A percentile compares a stretch with the other conserved stretches of the same genome.
Conservation (phyloP, 495 filamentous ascomycete species). For the Sporormia fimetaria region DNA sequence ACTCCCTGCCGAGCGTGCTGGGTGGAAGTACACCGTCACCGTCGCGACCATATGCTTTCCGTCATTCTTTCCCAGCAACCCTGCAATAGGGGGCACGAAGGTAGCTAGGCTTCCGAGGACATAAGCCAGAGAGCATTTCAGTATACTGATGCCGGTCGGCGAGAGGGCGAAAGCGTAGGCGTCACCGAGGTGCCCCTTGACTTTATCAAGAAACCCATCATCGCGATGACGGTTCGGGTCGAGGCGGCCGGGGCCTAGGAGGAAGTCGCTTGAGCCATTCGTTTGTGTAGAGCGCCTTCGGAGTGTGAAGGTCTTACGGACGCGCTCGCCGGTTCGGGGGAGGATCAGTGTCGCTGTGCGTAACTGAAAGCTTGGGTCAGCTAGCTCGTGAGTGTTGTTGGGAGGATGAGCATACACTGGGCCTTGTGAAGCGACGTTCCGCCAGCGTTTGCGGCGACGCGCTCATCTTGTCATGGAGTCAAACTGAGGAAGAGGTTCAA, state of each 20-base stretch:
- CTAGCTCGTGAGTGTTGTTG: not conserved
- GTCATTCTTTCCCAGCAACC: constrained; percentile 71
- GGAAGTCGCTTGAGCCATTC: constrained; percentile 17
- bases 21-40: constrained; percentile 91
- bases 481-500: not conserved
- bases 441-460: constrained; percentile 15
- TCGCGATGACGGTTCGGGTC: constrained; percentile 12
- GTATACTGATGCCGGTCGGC: constrained; percentile 56
- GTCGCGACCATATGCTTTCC: constrained; percentile 95
- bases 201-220: constrained; percentile 3
- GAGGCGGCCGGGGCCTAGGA: constrained; percentile 22
- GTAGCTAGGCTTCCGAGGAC: constrained; percentile 79
- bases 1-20: constrained; percentile 77
- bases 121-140: constrained; percentile 93
- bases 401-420: constrained; percentile 15
- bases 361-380: constrained; percentile 31
- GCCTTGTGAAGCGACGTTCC: constrained; percentile 22
- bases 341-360: constrained; percentile 52
- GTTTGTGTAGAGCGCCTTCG: constrained; percentile 29
- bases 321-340: constrained; percentile 49
- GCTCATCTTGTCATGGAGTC: constrained; percentile 8
- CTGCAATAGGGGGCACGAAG: constrained; percentile 62
- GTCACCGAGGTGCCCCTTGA: constrained; percentile 2
- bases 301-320: constrained; percentile 46
- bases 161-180: constrained; percentile 39